Percentiles rank a stretch among this genome's conserved stretches.
Evolutionary conservation across 352 stramenopile genomes (phyloP).

Genomic region (Globisporangium yorkense): DNA sequence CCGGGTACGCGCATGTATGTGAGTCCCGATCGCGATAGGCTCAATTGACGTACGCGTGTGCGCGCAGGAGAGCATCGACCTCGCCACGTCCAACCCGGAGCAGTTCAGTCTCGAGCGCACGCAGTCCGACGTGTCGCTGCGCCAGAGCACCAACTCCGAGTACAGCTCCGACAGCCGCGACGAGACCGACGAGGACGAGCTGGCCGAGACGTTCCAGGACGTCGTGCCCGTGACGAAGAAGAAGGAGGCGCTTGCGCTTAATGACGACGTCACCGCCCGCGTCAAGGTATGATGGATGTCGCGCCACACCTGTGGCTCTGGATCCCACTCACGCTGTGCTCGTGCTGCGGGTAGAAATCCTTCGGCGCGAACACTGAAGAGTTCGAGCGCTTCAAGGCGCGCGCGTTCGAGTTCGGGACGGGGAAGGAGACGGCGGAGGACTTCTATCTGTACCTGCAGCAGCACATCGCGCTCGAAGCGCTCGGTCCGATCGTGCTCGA

Average conservation of each 20-base stretch:
- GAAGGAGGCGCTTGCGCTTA: slow-evolving; percentile 65
- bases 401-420: slow-evolving; percentile 70
- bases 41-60: background rate
- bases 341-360: slow-evolving; percentile 8
- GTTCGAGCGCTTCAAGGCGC: slow-evolving; percentile 75
- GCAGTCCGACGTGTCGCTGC: slow-evolving; percentile 34
- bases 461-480: slow-evolving; percentile 42
- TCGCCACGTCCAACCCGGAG: slow-evolving; percentile 35
- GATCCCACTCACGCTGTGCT: background rate
- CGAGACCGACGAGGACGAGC: slow-evolving; percentile 41
- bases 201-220: slow-evolving; percentile 51
- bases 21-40: no score
- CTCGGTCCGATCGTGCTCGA: slow-evolving; percentile 73
- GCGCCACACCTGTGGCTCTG: background rate
- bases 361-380: slow-evolving; percentile 50
- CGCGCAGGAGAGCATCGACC: slow-evolving; percentile 39
- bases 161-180: slow-evolving; percentile 49
- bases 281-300: slow-evolving; percentile 26
- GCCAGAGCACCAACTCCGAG: slow-evolving; percentile 27
- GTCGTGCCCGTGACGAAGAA: slow-evolving; percentile 71
- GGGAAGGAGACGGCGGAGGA: slow-evolving; percentile 48
- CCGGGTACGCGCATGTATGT: slow-evolving; percentile 8
- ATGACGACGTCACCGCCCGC: slow-evolving; percentile 69
- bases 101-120: slow-evolving; percentile 34
- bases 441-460: slow-evolving; percentile 66